A percentile compares a stretch with the other conserved stretches of the same genome.
Conservation (phyloP, 768 basidiomycete species). For the Amyloporia xantha region DNA sequence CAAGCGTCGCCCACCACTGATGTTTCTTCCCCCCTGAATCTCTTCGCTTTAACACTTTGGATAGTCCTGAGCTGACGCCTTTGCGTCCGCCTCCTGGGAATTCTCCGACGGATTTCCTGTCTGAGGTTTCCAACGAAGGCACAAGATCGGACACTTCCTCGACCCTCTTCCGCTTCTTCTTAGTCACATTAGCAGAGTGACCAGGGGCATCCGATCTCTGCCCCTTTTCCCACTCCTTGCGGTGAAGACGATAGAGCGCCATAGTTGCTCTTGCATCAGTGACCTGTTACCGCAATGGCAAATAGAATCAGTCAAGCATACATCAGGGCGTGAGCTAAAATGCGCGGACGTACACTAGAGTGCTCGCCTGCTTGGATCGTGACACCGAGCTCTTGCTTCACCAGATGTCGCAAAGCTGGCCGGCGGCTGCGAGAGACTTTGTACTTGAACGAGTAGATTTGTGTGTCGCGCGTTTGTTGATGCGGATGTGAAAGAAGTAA, state of each 20-base stretch:
- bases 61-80: slow-evolving; percentile 58
- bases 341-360: slow-evolving; percentile 66
- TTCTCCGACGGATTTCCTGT: not conserved
- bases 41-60: slow-evolving; percentile 37
- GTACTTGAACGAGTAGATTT: slow-evolving; percentile 51
- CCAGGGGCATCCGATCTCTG: not conserved
- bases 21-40: not conserved
- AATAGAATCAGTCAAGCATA: too few relatives aligned
- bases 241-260: slow-evolving; percentile 83
- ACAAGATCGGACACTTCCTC: not conserved
- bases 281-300: slow-evolving; percentile 42
- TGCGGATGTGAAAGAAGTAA: slow-evolving; percentile 69
- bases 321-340: not conserved
- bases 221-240: slow-evolving; percentile 68
- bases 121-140: not conserved
- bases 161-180: slow-evolving; percentile 1
- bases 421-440: slow-evolving; percentile 54
- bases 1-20: slow-evolving; percentile 2
- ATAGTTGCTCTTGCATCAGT: slow-evolving; percentile 93
- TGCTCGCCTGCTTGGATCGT: slow-evolving; percentile 88
- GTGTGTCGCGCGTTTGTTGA: slow-evolving; percentile 61
- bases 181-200: not conserved
- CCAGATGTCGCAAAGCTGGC: slow-evolving; percentile 75
- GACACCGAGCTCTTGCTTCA: slow-evolving; percentile 70
- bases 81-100: slow-evolving; percentile 52